phyloP scores from a whole-genome alignment of 169 alveolate genomes.

The Babesia ovis region DNA sequence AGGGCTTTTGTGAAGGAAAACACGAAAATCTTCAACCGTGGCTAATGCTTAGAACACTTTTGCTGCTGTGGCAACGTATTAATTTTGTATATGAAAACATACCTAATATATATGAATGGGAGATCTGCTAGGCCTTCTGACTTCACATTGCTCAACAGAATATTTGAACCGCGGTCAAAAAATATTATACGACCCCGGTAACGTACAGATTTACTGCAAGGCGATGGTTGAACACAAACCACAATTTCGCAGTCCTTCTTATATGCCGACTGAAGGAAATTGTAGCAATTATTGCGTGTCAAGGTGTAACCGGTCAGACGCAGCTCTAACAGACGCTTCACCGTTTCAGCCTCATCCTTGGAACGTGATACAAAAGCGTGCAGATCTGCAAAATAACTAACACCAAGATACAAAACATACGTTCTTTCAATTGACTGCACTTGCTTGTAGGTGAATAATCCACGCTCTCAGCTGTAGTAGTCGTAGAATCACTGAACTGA shows the following conservation, averaged over 20 bases:
- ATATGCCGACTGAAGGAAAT: conserved; percentile 12
- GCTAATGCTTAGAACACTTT: conserved; percentile 19
- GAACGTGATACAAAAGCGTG: conserved; percentile 16
- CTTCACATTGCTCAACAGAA: conserved; percentile 15
- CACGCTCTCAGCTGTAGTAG: not conserved
- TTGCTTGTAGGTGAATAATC: too few relatives aligned
- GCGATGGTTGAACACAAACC: not conserved
- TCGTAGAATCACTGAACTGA: not conserved
- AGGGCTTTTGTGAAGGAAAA: conserved; percentile 38
- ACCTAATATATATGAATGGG: conserved; percentile 53
- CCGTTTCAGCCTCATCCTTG: conserved; percentile 28
- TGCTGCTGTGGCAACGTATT: conserved; percentile 10
- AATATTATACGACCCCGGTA: conserved; percentile 32
- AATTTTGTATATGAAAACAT: not conserved
- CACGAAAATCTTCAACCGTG: conserved; percentile 8
- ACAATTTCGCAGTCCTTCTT: not conserved
- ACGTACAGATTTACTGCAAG: not conserved
- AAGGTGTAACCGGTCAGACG: conserved; percentile 48
- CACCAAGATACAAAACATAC: conserved; percentile 2
- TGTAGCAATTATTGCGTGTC: conserved; percentile 19
- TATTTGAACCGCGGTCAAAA: conserved; percentile 53
- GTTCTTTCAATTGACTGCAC: conserved; percentile 10
- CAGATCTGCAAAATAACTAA: conserved; percentile 4
- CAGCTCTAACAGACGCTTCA: conserved; percentile 29
- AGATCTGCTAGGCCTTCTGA: not conserved